Conservation (phyloP, 441 rosid species). For the Syzygium syzygioides region DNA sequence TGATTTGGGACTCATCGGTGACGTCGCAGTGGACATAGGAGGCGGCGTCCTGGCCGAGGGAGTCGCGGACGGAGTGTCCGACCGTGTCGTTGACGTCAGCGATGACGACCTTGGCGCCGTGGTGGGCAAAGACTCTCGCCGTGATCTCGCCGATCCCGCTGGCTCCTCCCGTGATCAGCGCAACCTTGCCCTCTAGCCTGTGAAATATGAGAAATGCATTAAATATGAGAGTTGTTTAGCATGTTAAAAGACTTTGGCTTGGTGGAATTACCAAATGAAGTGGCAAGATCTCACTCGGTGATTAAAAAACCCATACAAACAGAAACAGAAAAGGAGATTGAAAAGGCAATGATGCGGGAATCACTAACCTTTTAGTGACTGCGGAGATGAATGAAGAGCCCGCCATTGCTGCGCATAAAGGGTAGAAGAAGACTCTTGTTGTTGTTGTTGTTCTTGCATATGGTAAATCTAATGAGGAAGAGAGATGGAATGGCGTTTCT, state of each 20-base stretch:
- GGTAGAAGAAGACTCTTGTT: not conserved
- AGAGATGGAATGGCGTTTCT: not conserved
- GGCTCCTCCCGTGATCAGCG: constrained; percentile 30
- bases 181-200: constrained; percentile 36
- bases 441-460: not conserved
- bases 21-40: constrained; percentile 24
- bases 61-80: constrained; percentile 12
- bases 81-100: constrained; percentile 25
- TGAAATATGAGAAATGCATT: not conserved
- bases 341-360: not conserved
- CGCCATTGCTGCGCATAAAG: not conserved
- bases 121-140: constrained; percentile 10
- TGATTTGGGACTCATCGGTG: constrained; percentile 21
- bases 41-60: constrained; percentile 21
- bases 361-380: not conserved
- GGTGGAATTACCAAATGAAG: not conserved
- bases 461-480: not conserved
- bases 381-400: constrained; percentile 4
- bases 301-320: not conserved
- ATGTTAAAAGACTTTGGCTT: not conserved
- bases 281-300: not conserved
- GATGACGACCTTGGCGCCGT: constrained; percentile 26
- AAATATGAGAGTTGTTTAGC: not conserved
- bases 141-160: constrained; percentile 32
- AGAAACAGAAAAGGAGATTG: not conserved